Evolutionary conservation across 208 protist genomes (phyloP).

Genomic region (Plasmodiophora brassicae): DNA sequence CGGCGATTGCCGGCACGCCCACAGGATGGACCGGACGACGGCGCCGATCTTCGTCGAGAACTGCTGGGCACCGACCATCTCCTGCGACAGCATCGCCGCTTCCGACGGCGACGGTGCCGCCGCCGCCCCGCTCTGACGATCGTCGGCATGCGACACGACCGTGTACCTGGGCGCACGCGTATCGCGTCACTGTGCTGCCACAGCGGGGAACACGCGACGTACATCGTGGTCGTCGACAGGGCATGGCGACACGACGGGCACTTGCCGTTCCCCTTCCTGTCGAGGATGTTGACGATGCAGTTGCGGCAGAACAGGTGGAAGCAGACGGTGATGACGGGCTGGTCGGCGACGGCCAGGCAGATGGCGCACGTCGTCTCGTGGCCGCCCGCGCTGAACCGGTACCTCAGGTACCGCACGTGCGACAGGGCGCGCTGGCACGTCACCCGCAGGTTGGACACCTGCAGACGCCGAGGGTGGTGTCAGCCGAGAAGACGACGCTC

Average conservation of each 20-base stretch:
- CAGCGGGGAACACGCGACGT: too few species aligned
- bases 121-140: background rate
- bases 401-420: background rate
- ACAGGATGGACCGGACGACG: slow-evolving; percentile 5
- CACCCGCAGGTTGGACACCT: background rate
- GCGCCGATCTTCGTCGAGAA: slow-evolving; percentile 1
- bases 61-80: background rate
- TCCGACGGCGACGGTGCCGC: background rate
- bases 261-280: background rate
- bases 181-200: too few species aligned
- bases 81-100: background rate
- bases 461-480: too few species aligned
- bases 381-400: background rate
- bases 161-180: too few species aligned
- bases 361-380: slow-evolving; percentile 14
- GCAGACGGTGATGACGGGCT: slow-evolving; percentile 3
- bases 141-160: too few species aligned
- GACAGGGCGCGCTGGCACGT: background rate
- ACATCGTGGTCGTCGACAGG: background rate
- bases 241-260: background rate
- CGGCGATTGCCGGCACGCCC: background rate
- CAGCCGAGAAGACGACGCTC: too few species aligned
- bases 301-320: slow-evolving; percentile 10
- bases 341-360: background rate
- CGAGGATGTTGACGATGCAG: background rate